These are phyloP conservation scores for Apiotrichum laibachii DNA, from an alignment of 1,284 basidiomycete species.

Conservation along the genomic window DNA sequence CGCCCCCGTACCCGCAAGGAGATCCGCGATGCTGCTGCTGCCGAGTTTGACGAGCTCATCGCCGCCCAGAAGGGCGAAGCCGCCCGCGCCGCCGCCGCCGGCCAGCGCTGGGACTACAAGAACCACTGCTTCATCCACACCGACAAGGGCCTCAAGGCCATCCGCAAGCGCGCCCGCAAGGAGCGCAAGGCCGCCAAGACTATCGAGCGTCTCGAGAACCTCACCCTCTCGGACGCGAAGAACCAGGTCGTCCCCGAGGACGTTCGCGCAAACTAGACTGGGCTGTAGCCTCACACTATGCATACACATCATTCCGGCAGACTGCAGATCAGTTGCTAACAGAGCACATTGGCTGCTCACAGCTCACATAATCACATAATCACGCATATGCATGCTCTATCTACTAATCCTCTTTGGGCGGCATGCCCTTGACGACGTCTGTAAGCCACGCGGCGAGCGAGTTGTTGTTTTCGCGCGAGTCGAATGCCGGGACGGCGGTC, in stretches of 20 bases:
- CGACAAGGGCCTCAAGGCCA: slow-evolving; percentile 13
- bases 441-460: slow-evolving; percentile 13
- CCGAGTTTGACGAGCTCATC: slow-evolving; percentile 33
- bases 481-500: slow-evolving; percentile 6
- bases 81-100: slow-evolving; percentile 18
- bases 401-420: background rate
- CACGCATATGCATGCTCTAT: too few relatives aligned
- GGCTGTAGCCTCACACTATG: background rate
- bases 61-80: slow-evolving; percentile 24
- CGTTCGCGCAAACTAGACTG: slow-evolving; percentile 4
- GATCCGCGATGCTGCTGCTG: slow-evolving; percentile 40
- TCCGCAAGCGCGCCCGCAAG: slow-evolving; percentile 14
- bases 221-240: slow-evolving; percentile 22
- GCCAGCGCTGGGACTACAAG: slow-evolving; percentile 22
- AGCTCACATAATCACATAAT: too few relatives aligned
- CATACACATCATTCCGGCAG: slow-evolving; percentile 10
- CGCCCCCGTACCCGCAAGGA: slow-evolving; percentile 40
- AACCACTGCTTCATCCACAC: slow-evolving; percentile 15
- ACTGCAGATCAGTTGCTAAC: background rate
- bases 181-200: slow-evolving; percentile 17
- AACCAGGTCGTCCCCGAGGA: slow-evolving; percentile 36
- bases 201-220: slow-evolving; percentile 11
- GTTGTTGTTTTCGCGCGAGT: slow-evolving; percentile 5
- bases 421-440: background rate
- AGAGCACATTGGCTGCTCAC: too few relatives aligned